Evolutionary conservation across 2,329 filamentous ascomycete genomes (phyloP), one percentile per base, ranked within the genome.

Genomic region (Pyricularia grisea): DNA sequence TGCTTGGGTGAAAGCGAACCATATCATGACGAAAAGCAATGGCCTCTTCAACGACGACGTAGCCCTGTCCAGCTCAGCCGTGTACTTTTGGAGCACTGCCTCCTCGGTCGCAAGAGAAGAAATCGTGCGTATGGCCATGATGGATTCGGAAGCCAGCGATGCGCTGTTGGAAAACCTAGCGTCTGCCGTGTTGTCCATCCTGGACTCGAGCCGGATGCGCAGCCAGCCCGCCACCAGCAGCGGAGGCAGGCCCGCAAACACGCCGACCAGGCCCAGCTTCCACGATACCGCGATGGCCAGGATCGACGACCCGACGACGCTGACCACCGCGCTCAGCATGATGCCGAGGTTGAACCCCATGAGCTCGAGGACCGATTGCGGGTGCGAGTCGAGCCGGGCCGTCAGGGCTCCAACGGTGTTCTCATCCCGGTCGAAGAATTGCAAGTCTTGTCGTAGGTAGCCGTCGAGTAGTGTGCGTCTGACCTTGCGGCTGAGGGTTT

Each of bases 191-290:
- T 75, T 74, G 63, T 83, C 81, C 30, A 81, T 72, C 68, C 75
- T 77, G 66, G 79, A 73, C 65, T 83, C 81, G 11, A 81, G 72
- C 17, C 79, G 76, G 65, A 81, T 76, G 71, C 79, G 79, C 70
- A 79, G 72, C 67, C 75, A 81, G 1, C 80, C 79, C n/a, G 76
- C 74, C 28, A 74, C 73, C 2, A 80, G 71, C 30, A 81, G 71
- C 0, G 78, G 76, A 3, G 80, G 78, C 4, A 82, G 72, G 0
- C 79, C 78, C 4, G 74, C 83, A 66, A 81, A 78, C 6, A 84
- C 78, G n/a, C 82, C 78, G 1, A 84, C 82, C 4, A 86, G 72
- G 0, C 81, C 82, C 7, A 86, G 73, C 66, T 82, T 84, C 82
- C 82, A 86, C 17, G 79, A 79, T 67, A 79, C 77, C 0, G 75